These are phyloP conservation scores for Thymus quinquecostatus DNA, from an alignment of 257 asterid genomes.

Conservation along the genomic window DNA sequence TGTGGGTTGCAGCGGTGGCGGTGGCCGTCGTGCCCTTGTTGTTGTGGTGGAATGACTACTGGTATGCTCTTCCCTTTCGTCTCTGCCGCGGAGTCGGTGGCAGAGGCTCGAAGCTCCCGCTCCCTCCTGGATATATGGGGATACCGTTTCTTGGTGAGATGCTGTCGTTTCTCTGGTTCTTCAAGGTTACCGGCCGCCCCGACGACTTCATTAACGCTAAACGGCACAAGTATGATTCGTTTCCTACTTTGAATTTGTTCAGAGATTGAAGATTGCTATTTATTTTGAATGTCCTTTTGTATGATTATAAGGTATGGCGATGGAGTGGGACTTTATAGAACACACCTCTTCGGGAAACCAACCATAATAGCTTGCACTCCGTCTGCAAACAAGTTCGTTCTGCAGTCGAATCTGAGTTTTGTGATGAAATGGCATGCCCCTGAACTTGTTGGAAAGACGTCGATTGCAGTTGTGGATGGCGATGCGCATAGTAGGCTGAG, in stretches of 20 bases:
- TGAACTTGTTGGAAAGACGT: slow-evolving; percentile 48
- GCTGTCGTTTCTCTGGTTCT: slow-evolving; percentile 54
- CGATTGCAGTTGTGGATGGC: slow-evolving; percentile 41
- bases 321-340: slow-evolving; percentile 53
- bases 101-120: slow-evolving; percentile 36
- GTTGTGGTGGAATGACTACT: slow-evolving; percentile 53
- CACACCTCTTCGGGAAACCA: slow-evolving; percentile 58
- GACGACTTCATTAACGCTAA: slow-evolving; percentile 52
- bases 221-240: slow-evolving; percentile 39
- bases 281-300: no score
- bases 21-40: slow-evolving; percentile 11
- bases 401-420: slow-evolving; percentile 44
- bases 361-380: slow-evolving; percentile 51
- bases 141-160: slow-evolving; percentile 58
- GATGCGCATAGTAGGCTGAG: slow-evolving; percentile 49
- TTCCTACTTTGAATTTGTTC: no score
- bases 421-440: slow-evolving; percentile 34
- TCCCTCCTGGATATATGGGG: slow-evolving; percentile 55
- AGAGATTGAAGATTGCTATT: no score
- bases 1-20: background rate
- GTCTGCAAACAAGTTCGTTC: slow-evolving; percentile 44
- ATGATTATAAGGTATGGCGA: slow-evolving; percentile 49
- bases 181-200: slow-evolving; percentile 50
- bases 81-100: slow-evolving; percentile 1
- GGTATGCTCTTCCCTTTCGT: slow-evolving; percentile 38